Percentiles rank a stretch among this genome's conserved stretches.
Conservation (phyloP, 495 filamentous ascomycete species). For the Podospora didyma region DNA sequence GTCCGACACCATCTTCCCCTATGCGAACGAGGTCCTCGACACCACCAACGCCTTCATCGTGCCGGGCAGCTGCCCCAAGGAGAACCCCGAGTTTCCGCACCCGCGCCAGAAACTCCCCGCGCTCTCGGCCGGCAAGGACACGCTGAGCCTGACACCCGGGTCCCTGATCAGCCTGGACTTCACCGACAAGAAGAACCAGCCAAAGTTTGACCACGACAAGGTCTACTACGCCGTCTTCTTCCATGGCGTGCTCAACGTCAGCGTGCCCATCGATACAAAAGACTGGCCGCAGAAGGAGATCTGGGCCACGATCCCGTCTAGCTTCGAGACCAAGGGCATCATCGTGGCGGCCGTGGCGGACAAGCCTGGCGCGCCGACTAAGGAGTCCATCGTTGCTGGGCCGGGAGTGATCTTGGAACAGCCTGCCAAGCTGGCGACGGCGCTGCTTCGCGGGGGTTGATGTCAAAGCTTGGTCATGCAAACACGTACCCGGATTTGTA, state of each 20-base stretch:
- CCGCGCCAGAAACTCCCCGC: slow-evolving; percentile 42
- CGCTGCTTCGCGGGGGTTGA: slow-evolving; percentile 8
- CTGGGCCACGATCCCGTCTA: slow-evolving; percentile 36
- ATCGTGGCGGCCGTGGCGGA: slow-evolving; percentile 45
- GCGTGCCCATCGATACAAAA: slow-evolving; percentile 40
- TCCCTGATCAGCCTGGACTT: slow-evolving; percentile 39
- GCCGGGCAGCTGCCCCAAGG: slow-evolving; percentile 43
- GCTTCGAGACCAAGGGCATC: slow-evolving; percentile 47
- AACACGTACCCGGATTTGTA: too few species aligned
- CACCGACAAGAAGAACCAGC: slow-evolving; percentile 34
- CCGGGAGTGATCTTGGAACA: slow-evolving; percentile 40
- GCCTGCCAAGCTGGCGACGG: slow-evolving; percentile 21
- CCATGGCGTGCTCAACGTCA: slow-evolving; percentile 43
- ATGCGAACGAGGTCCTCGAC: slow-evolving; percentile 52
- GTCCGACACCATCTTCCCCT: slow-evolving; percentile 48
- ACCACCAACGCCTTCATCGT: slow-evolving; percentile 46
- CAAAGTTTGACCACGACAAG: slow-evolving; percentile 31
- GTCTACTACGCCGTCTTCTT: slow-evolving; percentile 51
- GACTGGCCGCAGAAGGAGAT: slow-evolving; percentile 26
- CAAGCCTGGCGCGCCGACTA: slow-evolving; percentile 40
- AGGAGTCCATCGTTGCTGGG: slow-evolving; percentile 36
- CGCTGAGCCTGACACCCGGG: slow-evolving; percentile 39
- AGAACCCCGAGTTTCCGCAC: slow-evolving; percentile 46
- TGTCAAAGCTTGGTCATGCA: too few species aligned
- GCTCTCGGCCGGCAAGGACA: slow-evolving; percentile 33